Percentiles rank a stretch among this genome's conserved stretches.
phyloP scores from a whole-genome alignment of 179 eudicot genomes.

The Heliamphora pulchella region DNA sequence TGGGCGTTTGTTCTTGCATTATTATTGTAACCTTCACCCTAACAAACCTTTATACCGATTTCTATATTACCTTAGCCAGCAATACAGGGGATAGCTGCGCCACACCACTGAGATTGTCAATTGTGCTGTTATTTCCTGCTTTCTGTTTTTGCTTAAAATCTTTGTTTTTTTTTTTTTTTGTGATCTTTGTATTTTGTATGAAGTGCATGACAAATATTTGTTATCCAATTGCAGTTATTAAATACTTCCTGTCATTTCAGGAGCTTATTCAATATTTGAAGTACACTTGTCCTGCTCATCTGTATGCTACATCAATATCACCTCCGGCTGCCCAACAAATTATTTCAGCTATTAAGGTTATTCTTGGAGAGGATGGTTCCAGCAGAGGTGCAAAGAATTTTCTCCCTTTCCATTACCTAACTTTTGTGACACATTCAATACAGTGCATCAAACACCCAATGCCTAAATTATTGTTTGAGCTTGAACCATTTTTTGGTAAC shows the following conservation, averaged over 20 bases:
- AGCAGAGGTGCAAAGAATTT: slow-evolving; percentile 18
- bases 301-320: slow-evolving; percentile 86
- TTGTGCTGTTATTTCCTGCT: not conserved
- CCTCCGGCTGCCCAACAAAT: slow-evolving; percentile 96
- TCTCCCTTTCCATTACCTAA: not conserved
- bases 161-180: not conserved
- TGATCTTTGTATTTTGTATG: not conserved
- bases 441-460: not conserved
- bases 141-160: not conserved
- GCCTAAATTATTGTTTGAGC: not conserved
- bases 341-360: slow-evolving; percentile 67
- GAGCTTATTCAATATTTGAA: slow-evolving; percentile 77
- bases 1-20: not conserved
- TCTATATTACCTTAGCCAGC: not conserved
- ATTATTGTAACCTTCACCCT: not conserved
- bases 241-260: slow-evolving; percentile 31
- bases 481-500: not conserved
- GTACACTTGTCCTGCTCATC: slow-evolving; percentile 78
- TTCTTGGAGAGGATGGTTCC: slow-evolving; percentile 94
- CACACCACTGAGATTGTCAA: not conserved
- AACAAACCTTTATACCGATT: not conserved
- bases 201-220: not conserved
- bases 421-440: not conserved
- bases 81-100: not conserved
- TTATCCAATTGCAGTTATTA: not conserved